Conservation (phyloP, 768 basidiomycete species). For the Mycena crocata region DNA sequence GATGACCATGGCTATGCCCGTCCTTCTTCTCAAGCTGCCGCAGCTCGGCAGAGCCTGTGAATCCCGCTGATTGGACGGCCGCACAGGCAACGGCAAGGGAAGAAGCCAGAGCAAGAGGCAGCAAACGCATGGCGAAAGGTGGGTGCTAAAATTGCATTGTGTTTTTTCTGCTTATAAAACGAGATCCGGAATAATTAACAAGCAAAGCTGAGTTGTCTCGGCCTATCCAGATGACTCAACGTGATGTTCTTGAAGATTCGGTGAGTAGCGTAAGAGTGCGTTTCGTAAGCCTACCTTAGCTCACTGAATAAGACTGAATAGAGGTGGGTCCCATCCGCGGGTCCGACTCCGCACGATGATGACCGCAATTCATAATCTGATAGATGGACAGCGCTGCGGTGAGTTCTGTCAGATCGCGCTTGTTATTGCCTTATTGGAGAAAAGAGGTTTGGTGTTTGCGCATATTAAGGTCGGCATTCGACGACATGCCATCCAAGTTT, state of each 20-base stretch:
- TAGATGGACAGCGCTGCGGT: neutral
- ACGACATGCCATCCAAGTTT: too few species aligned
- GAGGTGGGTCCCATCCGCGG: neutral
- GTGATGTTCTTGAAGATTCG: constrained; percentile 28
- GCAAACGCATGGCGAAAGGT: constrained; percentile 32
- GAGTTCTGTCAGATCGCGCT: too few species aligned
- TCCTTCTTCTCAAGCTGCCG: constrained; percentile 9
- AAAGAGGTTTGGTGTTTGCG: too few species aligned
- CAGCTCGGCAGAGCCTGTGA: constrained; percentile 8
- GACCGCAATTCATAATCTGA: neutral
- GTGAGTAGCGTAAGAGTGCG: constrained; percentile 19
- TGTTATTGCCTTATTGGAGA: too few species aligned
- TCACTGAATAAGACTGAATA: neutral
- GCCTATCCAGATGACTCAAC: constrained; percentile 20
- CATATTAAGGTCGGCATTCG: too few species aligned
- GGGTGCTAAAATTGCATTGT: neutral
- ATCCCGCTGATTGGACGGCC: neutral
- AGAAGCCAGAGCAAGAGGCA: constrained; percentile 22
- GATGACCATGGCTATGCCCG: constrained; percentile 62
- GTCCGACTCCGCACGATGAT: neutral
- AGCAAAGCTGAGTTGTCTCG: constrained; percentile 15
- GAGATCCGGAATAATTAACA: constrained; percentile 7
- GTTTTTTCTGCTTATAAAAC: constrained; percentile 25
- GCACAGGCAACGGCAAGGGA: constrained; percentile 4
- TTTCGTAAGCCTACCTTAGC: constrained; percentile 23